These are phyloP conservation scores for Pyricularia sp. DNA, from an alignment of 2,329 filamentous ascomycete genomes.

Conservation along the genomic window DNA sequence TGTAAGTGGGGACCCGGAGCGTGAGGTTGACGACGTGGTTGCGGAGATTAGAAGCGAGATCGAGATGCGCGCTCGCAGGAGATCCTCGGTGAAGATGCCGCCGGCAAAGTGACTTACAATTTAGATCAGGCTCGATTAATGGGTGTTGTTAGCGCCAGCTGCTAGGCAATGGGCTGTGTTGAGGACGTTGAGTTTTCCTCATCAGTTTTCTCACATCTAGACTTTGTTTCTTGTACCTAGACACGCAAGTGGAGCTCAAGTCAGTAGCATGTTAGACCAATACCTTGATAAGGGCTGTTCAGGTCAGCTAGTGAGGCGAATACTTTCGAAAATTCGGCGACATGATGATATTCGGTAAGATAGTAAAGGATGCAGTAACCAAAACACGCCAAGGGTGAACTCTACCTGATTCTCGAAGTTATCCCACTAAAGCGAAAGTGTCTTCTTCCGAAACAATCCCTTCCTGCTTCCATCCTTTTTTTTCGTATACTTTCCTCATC, in stretches of 20 bases:
- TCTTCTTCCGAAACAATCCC: neutral
- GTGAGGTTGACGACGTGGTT: slow-evolving; percentile 70
- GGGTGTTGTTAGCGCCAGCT: neutral
- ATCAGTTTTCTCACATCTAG: neutral
- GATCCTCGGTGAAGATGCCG: neutral
- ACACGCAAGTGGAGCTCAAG: neutral
- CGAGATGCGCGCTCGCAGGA: slow-evolving; percentile 25
- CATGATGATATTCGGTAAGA: neutral
- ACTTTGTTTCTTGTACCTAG: neutral
- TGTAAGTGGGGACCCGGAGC: slow-evolving; percentile 65
- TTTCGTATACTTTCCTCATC: neutral
- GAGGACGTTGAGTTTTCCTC: neutral
- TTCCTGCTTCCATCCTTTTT: neutral
- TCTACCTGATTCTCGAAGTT: neutral
- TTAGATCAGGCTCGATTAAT: neutral
- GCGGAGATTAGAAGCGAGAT: slow-evolving; percentile 67
- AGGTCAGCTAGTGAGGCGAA: neutral
- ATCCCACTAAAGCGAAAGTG: neutral
- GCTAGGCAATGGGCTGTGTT: neutral
- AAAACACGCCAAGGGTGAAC: too few relatives aligned
- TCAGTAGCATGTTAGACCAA: neutral
- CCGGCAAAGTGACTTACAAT: neutral
- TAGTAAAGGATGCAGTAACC: neutral
- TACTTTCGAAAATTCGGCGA: neutral
- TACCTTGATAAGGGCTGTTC: neutral